phyloP scores from a whole-genome alignment of 345 rosid species.

The Laguncularia racemosa region DNA sequence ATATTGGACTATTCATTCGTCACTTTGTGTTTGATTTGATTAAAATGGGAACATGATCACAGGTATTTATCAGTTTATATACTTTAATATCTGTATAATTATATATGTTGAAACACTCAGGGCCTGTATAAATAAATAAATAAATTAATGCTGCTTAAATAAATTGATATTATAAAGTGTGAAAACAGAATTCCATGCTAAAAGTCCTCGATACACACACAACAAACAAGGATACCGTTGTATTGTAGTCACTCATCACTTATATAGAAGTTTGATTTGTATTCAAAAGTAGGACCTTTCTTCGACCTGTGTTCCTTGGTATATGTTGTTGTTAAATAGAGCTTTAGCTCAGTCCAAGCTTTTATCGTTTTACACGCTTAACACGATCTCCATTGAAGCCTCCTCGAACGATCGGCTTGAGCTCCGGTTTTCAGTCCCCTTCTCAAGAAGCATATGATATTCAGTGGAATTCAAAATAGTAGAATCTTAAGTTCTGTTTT shows the following conservation, averaged over 20 bases:
- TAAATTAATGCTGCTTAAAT: too few relatives aligned
- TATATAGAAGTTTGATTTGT: slow-evolving; percentile 21
- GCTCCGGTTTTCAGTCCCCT: slow-evolving; percentile 26
- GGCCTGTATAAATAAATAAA: too few relatives aligned
- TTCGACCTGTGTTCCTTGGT: too few relatives aligned
- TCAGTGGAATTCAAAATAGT: too few relatives aligned
- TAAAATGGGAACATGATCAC: slow-evolving; percentile 5
- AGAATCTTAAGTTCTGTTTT: background rate
- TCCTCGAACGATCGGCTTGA: slow-evolving; percentile 26
- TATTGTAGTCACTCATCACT: too few relatives aligned
- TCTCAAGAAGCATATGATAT: slow-evolving; percentile 23
- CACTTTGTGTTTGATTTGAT: slow-evolving; percentile 26
- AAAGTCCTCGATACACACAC: too few relatives aligned
- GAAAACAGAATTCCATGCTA: too few relatives aligned
- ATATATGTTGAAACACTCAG: too few relatives aligned
- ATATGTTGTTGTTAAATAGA: too few relatives aligned
- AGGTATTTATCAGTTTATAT: slow-evolving; percentile 8
- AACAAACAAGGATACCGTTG: too few relatives aligned
- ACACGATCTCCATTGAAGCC: slow-evolving; percentile 15
- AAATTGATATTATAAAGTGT: too few relatives aligned
- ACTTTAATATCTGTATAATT: slow-evolving; percentile 16
- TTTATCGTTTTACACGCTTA: slow-evolving; percentile 15
- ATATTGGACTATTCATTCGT: slow-evolving; percentile 33
- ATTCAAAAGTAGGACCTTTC: slow-evolving; percentile 13
- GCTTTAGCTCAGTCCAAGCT: too few relatives aligned